These are phyloP conservation scores for Astragalus glycyphyllos DNA, from an alignment of 306 rosid species.

Conservation along the genomic window DNA sequence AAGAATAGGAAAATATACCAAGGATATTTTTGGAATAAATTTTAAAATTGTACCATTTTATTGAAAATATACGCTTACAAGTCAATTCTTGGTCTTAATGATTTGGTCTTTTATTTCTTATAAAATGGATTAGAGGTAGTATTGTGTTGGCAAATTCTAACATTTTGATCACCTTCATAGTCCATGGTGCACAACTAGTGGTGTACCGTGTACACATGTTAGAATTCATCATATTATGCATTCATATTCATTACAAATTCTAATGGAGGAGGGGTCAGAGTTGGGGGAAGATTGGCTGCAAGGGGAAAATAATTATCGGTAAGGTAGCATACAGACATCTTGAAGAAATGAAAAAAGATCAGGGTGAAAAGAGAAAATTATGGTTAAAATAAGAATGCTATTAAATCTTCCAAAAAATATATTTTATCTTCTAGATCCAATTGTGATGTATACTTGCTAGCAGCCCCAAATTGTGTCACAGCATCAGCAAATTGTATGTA, in stretches of 20 bases:
- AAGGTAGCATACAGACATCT: slow-evolving; percentile 1
- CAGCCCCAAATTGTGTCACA: slow-evolving; percentile 4
- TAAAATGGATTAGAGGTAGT: not conserved
- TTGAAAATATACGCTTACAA: no score
- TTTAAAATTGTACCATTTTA: no score
- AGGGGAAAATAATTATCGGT: not conserved
- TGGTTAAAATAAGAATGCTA: not conserved
- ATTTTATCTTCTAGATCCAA: not conserved
- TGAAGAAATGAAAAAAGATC: slow-evolving; percentile 12
- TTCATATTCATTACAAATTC: slow-evolving; percentile 6
- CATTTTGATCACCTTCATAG: no score
- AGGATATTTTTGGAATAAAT: no score
- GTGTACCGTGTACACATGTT: no score
- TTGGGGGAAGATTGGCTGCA: not conserved
- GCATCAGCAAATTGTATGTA: not conserved
- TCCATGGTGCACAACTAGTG: no score
- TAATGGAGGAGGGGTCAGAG: not conserved
- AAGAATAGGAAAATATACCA: no score
- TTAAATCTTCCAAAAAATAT: not conserved
- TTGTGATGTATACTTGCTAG: not conserved
- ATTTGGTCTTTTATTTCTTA: no score
- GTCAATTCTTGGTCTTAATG: no score
- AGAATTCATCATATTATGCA: no score
- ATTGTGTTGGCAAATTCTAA: not conserved
- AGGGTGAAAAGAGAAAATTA: slow-evolving; percentile 30